Evolutionary conservation across 192 early-diverging fungal genomes (phyloP), one percentile per base, ranked within the genome.

Genomic region (Chytriomyces sp.): DNA sequence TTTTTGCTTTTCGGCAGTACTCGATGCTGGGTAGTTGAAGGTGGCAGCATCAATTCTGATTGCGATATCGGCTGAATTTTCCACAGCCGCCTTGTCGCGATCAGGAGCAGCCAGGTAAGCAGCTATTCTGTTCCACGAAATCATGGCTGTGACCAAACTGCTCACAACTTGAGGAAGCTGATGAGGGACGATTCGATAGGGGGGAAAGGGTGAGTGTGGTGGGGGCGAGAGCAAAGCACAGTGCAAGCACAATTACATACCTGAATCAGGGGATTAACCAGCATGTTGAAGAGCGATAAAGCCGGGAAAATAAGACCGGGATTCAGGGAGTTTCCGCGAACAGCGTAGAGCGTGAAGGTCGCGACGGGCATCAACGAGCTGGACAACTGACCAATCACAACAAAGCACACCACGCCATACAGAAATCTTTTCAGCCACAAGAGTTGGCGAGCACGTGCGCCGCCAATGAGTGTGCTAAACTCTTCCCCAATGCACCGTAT

Each of bases 51-150:
- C 64, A 62, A 91, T 75, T 5, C 61, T 67, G 47, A 93, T 76
- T 1, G 91, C 91, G 61, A 75, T 68, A 2, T 59, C 10, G 20
- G 50, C 57, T 26, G 69, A 50, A 9, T 50, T 50, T 4, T 53
- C 28, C 45, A 6, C 0, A 23, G 69, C 24, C 18, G 45, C 53
- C 24, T 57, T 57, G 16, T 70, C 69, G 16, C n/a, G 26, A 67
- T 95, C 92, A 23, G 85, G 80, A 0, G 89, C 87, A 46, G 86
- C 64, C 45, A 91, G 67, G 72, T 93, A 71, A n/a, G 67, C 81
- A 43, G 68, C 57, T 28, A 90, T 85, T 46, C 89, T 74, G 5
- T 67, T 76, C 62, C 69, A 70, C 35, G 66, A 75, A 18, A 69
- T 64, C 1, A 46, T 18, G 5, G 62, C 72, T 11, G n/a, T 44